Percentiles rank a stretch among this genome's conserved stretches.
These are phyloP conservation scores for Chlorella sp. DNA, from an alignment of 139 green algal genomes.

Conservation along the genomic window DNA sequence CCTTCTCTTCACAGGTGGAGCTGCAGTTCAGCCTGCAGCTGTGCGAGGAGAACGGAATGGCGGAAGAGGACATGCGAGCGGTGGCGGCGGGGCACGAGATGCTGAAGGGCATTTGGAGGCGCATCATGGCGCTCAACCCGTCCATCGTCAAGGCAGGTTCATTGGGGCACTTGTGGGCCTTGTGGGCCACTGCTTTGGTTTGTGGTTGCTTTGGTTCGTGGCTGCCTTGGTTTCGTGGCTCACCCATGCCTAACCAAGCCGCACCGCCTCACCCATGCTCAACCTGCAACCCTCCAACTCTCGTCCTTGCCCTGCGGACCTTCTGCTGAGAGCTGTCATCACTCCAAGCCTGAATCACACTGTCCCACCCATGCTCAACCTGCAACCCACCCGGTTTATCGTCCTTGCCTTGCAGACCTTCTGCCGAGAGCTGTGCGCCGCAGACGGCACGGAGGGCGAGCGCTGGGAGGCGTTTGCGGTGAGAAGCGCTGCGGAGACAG, in stretches of 20 bases:
- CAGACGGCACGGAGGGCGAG: not conserved
- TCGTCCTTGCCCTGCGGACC: not conserved
- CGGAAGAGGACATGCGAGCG: not conserved
- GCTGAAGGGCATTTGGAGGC: slow-evolving; percentile 10
- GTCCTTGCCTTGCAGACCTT: not conserved
- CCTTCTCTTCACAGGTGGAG: not conserved
- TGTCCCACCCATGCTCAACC: not conserved
- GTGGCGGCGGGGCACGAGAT: not conserved
- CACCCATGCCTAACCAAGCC: not conserved
- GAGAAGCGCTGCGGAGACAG: not conserved
- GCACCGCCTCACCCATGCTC: not conserved
- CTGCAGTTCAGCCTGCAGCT: slow-evolving; percentile 15
- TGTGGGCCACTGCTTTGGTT: too few relatives aligned
- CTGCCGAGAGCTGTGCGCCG: not conserved
- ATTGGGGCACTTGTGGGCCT: too few relatives aligned
- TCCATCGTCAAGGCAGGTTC: not conserved
- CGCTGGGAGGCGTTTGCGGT: slow-evolving; percentile 25
- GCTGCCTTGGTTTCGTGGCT: not conserved
- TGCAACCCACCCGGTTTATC: too few relatives aligned
- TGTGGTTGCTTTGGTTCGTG: not conserved
- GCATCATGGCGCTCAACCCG: not conserved
- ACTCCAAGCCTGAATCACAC: too few relatives aligned
- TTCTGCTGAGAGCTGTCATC: not conserved
- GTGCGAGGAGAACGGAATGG: slow-evolving; percentile 9
- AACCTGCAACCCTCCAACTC: too few relatives aligned